phyloP scores from a whole-genome alignment of 441 rosid species.

The Populus trichocarpa region DNA sequence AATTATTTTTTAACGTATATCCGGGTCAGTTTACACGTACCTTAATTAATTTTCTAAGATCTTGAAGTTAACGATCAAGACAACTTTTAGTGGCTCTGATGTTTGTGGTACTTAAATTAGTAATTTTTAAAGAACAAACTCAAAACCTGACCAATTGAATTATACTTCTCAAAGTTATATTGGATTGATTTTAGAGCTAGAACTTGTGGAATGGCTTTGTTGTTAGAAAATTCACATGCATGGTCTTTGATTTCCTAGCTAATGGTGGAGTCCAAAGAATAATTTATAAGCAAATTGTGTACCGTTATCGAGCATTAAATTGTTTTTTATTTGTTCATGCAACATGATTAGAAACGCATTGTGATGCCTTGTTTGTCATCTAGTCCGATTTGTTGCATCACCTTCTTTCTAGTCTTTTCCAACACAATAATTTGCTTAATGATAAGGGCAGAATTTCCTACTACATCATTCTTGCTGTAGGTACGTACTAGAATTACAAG shows the following conservation, averaged over 20 bases:
- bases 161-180: accelerated
- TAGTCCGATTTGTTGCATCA: not conserved
- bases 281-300: not conserved
- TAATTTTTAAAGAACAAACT: too few relatives aligned
- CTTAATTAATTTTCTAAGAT: too few relatives aligned
- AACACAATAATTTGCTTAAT: not conserved
- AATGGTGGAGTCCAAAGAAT: not conserved
- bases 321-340: not conserved
- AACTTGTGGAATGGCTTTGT: not conserved
- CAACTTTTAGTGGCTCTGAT: accelerated
- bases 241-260: not conserved
- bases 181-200: too few relatives aligned
- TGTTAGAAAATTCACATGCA: too few relatives aligned
- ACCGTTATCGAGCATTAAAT: not conserved
- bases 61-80: too few relatives aligned
- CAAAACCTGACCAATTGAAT: too few relatives aligned
- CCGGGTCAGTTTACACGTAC: accelerated
- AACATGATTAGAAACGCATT: not conserved
- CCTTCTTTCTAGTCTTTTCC: not conserved
- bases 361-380: not conserved
- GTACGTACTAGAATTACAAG: not conserved
- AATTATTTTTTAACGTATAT: too few relatives aligned
- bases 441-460: too few relatives aligned
- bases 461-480: not conserved
- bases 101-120: accelerated